Conservation (phyloP, 2,329 filamentous ascomycete genomes). For the Colletotrichum sp. region DNA sequence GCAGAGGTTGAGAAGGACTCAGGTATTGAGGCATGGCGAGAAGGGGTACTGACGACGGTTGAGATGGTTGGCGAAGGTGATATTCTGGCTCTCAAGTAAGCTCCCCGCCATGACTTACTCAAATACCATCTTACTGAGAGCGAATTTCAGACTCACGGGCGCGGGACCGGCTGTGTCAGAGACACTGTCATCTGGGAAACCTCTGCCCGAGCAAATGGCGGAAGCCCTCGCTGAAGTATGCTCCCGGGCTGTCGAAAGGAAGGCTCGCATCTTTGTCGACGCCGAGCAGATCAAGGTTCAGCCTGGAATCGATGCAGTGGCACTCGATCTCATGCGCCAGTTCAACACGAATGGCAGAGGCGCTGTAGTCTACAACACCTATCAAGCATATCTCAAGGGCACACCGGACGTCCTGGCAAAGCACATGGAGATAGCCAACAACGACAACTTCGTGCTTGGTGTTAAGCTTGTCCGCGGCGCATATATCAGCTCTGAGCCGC, state of each 20-base stretch:
- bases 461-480: slow-evolving; percentile 79
- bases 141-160: slow-evolving; percentile 71
- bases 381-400: slow-evolving; percentile 78
- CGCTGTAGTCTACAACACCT: slow-evolving; percentile 80
- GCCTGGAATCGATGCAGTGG: slow-evolving; percentile 81
- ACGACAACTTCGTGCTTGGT: slow-evolving; percentile 69
- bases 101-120: background rate
- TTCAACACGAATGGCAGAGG: slow-evolving; percentile 70
- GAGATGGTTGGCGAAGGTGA: slow-evolving; percentile 69
- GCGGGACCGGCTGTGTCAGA: slow-evolving; percentile 78
- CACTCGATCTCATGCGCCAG: slow-evolving; percentile 73
- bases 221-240: slow-evolving; percentile 79
- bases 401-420: slow-evolving; percentile 59
- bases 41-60: slow-evolving; percentile 78
- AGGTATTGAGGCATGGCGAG: slow-evolving; percentile 74
- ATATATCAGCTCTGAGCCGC: slow-evolving; percentile 74
- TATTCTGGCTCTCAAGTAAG: slow-evolving; percentile 69
- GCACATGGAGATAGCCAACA: slow-evolving; percentile 64
- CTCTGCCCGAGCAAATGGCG: slow-evolving; percentile 68
- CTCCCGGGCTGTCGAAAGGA: slow-evolving; percentile 69
- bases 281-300: slow-evolving; percentile 85
- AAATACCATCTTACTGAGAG: background rate
- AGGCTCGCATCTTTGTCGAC: slow-evolving; percentile 80
- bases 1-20: slow-evolving; percentile 46
- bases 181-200: slow-evolving; percentile 65